Evolutionary conservation across 2,329 filamentous ascomycete genomes (phyloP).

Genomic region (Colletotrichum kahawae): DNA sequence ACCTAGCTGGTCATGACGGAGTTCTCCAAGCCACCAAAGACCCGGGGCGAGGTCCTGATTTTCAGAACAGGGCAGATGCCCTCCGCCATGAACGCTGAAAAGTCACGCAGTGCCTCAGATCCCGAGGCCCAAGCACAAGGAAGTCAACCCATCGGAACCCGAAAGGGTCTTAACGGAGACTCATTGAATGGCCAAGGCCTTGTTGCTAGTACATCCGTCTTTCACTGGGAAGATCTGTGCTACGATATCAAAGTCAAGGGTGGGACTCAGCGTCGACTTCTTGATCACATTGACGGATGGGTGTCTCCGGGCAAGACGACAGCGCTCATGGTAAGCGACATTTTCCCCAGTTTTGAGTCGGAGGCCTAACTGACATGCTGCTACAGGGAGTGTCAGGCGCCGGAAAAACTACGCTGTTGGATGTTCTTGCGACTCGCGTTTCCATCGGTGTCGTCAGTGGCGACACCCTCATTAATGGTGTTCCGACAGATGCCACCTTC

Average conservation of each 20-base stretch:
- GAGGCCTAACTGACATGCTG: neutral
- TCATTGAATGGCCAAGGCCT: neutral
- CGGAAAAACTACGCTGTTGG: slow-evolving; percentile 78
- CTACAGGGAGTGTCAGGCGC: slow-evolving; percentile 68
- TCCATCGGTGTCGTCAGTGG: slow-evolving; percentile 78
- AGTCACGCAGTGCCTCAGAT: slow-evolving; percentile 43
- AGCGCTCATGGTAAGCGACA: slow-evolving; percentile 70
- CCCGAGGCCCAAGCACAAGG: slow-evolving; percentile 20
- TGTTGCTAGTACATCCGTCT: slow-evolving; percentile 62
- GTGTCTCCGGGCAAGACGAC: slow-evolving; percentile 77
- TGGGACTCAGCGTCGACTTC: slow-evolving; percentile 60
- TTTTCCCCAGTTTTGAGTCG: neutral
- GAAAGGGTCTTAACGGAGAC: slow-evolving; percentile 18
- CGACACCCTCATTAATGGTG: slow-evolving; percentile 72
- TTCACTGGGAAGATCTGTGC: slow-evolving; percentile 73
- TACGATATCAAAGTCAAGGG: slow-evolving; percentile 67
- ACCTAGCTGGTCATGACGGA: slow-evolving; percentile 60
- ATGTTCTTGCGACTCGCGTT: slow-evolving; percentile 73
- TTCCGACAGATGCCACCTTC: slow-evolving; percentile 67
- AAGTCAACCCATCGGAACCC: slow-evolving; percentile 27
- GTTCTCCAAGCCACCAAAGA: slow-evolving; percentile 44
- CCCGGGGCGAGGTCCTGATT: slow-evolving; percentile 60
- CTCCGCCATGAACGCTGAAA: slow-evolving; percentile 58
- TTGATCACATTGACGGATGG: slow-evolving; percentile 78
- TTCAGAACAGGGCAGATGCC: slow-evolving; percentile 60